Evolutionary conservation across 116 monocot genomes (phyloP).

Genomic region (Iris pallida): DNA sequence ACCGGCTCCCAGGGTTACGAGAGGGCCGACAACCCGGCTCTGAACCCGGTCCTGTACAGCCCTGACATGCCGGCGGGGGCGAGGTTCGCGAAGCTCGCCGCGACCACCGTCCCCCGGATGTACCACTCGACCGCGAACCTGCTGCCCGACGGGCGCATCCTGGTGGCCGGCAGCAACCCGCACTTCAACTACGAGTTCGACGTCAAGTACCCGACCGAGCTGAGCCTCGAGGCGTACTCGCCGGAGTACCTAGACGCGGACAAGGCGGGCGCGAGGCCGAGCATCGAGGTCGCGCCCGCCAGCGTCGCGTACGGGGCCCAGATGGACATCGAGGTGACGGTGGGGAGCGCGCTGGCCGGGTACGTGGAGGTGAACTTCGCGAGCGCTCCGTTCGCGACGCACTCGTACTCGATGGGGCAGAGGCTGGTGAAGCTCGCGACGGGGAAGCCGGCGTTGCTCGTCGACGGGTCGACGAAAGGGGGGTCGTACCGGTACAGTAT

Average conservation of each 20-base stretch:
- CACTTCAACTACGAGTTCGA: constrained; percentile 48
- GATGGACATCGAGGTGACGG: background rate
- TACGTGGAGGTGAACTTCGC: constrained; percentile 16
- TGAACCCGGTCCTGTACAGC: constrained; percentile 40
- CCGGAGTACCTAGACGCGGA: constrained; percentile 37
- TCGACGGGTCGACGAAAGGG: background rate
- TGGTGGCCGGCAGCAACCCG: constrained; percentile 69
- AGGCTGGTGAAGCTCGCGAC: constrained; percentile 10
- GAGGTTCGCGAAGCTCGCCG: constrained; percentile 31
- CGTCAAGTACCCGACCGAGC: constrained; percentile 51
- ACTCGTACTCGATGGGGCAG: constrained; percentile 12
- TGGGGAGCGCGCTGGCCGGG: background rate
- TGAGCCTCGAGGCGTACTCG: constrained; percentile 62
- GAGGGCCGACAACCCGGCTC: constrained; percentile 25
- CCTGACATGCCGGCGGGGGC: background rate
- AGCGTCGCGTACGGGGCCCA: constrained; percentile 5
- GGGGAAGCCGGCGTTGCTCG: background rate
- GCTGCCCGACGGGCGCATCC: constrained; percentile 56
- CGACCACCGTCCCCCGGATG: constrained; percentile 27
- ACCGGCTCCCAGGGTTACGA: constrained; percentile 57
- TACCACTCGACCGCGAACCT: constrained; percentile 56
- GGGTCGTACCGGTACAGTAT: background rate
- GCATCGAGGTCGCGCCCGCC: constrained; percentile 1
- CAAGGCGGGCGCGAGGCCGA: constrained; percentile 14
- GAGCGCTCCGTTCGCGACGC: constrained; percentile 10